phyloP scores from a whole-genome alignment of 805 yeast genomes.

The Candida germanica region DNA sequence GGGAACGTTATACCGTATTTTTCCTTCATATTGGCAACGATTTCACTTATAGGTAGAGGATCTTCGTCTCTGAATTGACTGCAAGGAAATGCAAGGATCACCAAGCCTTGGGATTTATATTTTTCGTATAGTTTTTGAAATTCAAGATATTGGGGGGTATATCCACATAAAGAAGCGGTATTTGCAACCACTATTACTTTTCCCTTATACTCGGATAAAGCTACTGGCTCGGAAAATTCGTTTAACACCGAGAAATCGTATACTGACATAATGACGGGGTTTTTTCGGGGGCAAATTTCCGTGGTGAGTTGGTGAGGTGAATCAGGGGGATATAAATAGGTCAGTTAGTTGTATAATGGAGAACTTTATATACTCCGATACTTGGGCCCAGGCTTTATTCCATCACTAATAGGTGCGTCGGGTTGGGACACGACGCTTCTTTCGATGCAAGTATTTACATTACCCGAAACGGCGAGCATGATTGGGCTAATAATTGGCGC shows the following conservation, averaged over 20 bases:
- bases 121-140: slow-evolving; percentile 66
- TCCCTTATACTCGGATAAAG: slow-evolving; percentile 63
- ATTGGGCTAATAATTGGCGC: too few relatives aligned
- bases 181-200: slow-evolving; percentile 82
- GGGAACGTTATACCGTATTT: slow-evolving; percentile 36
- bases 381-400: too few relatives aligned
- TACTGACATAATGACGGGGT: slow-evolving; percentile 25
- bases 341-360: too few relatives aligned
- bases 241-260: slow-evolving; percentile 68
- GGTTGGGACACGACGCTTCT: too few relatives aligned
- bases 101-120: slow-evolving; percentile 61
- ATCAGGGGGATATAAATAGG: too few relatives aligned
- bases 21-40: slow-evolving; percentile 18
- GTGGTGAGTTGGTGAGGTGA: too few relatives aligned
- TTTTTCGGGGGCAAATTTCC: too few relatives aligned
- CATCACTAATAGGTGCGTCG: too few relatives aligned
- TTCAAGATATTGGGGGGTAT: slow-evolving; percentile 73
- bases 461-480: too few relatives aligned
- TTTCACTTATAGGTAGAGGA: slow-evolving; percentile 52
- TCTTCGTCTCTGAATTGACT: slow-evolving; percentile 85
- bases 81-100: slow-evolving; percentile 83
- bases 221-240: slow-evolving; percentile 54
- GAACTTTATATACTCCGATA: too few relatives aligned
- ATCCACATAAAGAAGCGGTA: slow-evolving; percentile 80
- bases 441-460: too few relatives aligned